Base-by-base conservation (phyloP, 768 basidiomycete genomes). In the Agrocybe chaxingu region DNA sequence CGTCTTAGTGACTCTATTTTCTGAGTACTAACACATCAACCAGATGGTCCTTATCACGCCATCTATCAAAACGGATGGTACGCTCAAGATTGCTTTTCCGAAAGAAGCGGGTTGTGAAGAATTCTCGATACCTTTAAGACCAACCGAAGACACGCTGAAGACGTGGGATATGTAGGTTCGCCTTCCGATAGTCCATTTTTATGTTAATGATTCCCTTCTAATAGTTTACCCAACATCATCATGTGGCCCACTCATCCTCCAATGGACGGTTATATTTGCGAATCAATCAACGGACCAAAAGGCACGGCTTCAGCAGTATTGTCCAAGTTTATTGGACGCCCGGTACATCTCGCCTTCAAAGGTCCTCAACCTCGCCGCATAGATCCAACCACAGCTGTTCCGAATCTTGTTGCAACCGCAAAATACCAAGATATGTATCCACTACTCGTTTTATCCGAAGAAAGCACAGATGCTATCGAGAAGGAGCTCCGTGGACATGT, bases 391-490 rank as follows among this genome's bases (percentile, higher is more conserved):
- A 24, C 48, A 5, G 66, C 71, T 16, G 85, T 82, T 57, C 86
- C 87, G 4, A 60, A 76, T n/a, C 66, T 89, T 45, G 66, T 77
- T 29, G 80, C 79, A 3, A 77, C 74, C 10, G 69, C 79, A 4
- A 69, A 76, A 51, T 88, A 77, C 62, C 85, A 89, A 64, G 89
- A 90, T 54, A 82, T 79, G 48, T 91, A 80, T 60, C 88, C 89
- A 1, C 58, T 92, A 43, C 66, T 88, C 32, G 59, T 91, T 5
- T 68, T 86, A 24, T 85, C 84, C 18, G 79, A 85, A 62, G 84
- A 91, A 67, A 85, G 82, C 58, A 72, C 84, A 56, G 61, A 48
- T 29, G 73, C 73, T 33, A 63, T 89, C 32, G 74, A 82, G 56
- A 65, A 70, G 47, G 74, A 76, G 41, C 64, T 81, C 44, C 70